These are phyloP conservation scores for Sarocladium strictum DNA, from an alignment of 2,329 filamentous ascomycete genomes.

Conservation along the genomic window DNA sequence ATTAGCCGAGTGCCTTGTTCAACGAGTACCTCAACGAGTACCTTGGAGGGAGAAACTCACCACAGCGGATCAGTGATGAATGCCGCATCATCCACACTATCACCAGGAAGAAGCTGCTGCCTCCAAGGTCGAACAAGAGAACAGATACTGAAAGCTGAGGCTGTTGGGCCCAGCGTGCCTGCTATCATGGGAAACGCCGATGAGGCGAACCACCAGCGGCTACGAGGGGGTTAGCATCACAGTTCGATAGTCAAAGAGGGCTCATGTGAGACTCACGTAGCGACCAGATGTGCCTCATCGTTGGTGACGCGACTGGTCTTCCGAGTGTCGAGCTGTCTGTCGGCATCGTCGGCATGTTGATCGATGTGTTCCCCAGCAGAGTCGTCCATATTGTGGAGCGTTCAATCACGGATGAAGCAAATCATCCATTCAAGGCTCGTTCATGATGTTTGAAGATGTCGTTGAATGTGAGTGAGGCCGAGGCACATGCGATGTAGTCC, in stretches of 20 bases:
- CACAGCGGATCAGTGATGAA: conserved; percentile 65
- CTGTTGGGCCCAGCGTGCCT: conserved; percentile 77
- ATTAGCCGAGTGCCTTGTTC: too few species aligned
- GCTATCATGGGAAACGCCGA: conserved; percentile 71
- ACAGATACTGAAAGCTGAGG: conserved; percentile 82
- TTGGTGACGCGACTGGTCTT: conserved; percentile 25
- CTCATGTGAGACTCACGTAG: conserved; percentile 28
- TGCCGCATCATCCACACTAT: conserved; percentile 39
- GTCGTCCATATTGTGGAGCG: conserved; percentile 32
- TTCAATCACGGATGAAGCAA: not conserved
- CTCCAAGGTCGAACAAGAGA: conserved; percentile 80
- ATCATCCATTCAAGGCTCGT: not conserved
- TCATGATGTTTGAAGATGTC: not conserved
- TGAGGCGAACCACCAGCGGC: conserved; percentile 59
- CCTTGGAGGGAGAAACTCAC: too few species aligned
- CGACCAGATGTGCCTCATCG: conserved; percentile 37
- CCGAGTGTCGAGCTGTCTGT: conserved; percentile 15
- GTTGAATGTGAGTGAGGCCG: too few species aligned
- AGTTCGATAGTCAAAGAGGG: not conserved
- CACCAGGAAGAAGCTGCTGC: conserved; percentile 43
- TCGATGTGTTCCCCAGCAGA: conserved; percentile 31
- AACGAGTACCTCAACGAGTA: too few species aligned
- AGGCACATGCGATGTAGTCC: too few species aligned
- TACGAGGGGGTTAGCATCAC: conserved; percentile 17
- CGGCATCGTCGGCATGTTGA: conserved; percentile 23